Conservation (phyloP, 139 green algal species). For the Closterium sp. region DNA sequence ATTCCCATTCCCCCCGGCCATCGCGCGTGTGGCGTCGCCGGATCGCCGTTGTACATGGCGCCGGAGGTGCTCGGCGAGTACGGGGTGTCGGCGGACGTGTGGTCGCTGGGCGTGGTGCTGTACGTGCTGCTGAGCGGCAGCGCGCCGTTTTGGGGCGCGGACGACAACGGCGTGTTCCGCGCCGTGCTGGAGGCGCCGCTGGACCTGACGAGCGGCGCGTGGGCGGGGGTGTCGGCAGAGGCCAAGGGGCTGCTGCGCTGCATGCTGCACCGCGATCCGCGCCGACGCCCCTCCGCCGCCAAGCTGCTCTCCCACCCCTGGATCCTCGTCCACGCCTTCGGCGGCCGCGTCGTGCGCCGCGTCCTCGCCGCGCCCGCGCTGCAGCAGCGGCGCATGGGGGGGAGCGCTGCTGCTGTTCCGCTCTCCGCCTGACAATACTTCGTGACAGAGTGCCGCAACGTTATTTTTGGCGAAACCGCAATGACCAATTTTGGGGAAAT, state of each 20-base stretch:
- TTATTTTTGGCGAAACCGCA: neutral
- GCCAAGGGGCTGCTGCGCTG: slow-evolving; percentile 40
- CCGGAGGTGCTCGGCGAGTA: slow-evolving; percentile 80
- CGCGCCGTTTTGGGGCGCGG: slow-evolving; percentile 13
- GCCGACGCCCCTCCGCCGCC: slow-evolving; percentile 32
- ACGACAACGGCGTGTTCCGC: neutral
- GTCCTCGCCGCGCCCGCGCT: neutral
- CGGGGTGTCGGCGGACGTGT: slow-evolving; percentile 71
- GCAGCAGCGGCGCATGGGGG: neutral
- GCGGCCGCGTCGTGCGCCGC: neutral
- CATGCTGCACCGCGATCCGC: slow-evolving; percentile 39
- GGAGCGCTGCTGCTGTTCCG: neutral
- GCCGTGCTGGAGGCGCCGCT: neutral
- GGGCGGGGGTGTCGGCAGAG: slow-evolving; percentile 33
- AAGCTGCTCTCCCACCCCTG: slow-evolving; percentile 31
- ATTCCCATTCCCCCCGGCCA: neutral
- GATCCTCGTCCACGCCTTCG: slow-evolving; percentile 2
- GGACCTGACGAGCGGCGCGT: slow-evolving; percentile 20
- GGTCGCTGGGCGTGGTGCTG: slow-evolving; percentile 75
- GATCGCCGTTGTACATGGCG: slow-evolving; percentile 78
- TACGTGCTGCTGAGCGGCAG: slow-evolving; percentile 59
- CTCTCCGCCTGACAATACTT: neutral
- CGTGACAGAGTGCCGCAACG: too few relatives aligned
- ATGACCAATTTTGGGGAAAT: neutral
- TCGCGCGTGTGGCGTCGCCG: slow-evolving; percentile 26